A percentile compares a stretch with the other conserved stretches of the same genome.
phyloP scores from a whole-genome alignment of 495 filamentous ascomycete genomes.

The Xylaria bambusicola region DNA sequence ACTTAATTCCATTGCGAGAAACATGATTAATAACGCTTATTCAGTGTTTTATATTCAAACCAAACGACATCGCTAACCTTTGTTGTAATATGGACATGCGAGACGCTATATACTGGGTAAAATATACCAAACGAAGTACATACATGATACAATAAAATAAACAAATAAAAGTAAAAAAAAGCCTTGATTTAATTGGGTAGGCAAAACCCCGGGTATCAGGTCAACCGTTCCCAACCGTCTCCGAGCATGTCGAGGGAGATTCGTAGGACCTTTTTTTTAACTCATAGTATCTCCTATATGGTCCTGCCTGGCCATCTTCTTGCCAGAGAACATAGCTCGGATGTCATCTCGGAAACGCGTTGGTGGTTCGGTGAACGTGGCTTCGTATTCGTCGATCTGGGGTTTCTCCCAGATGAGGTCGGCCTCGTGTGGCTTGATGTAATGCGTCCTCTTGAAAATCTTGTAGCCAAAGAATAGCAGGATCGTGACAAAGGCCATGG shows the following conservation, averaged over 20 bases:
- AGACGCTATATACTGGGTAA: no score
- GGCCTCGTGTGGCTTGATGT: slow-evolving; percentile 47
- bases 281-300: slow-evolving; percentile 30
- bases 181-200: no score
- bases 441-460: slow-evolving; percentile 54
- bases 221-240: no score
- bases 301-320: slow-evolving; percentile 20
- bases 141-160: no score
- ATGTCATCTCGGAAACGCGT: slow-evolving; percentile 34
- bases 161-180: no score
- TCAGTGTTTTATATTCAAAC: no score
- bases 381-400: slow-evolving; percentile 68
- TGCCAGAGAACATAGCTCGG: slow-evolving; percentile 20
- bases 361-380: slow-evolving; percentile 24
- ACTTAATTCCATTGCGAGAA: no score
- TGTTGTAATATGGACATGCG: no score
- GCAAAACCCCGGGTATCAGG: no score
- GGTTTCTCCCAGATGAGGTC: slow-evolving; percentile 61
- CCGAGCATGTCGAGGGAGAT: background rate
- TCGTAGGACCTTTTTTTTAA: slow-evolving; percentile 11
- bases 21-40: no score
- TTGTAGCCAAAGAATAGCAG: slow-evolving; percentile 63
- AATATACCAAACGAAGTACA: no score
- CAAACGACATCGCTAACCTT: no score
- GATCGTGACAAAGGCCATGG: slow-evolving; percentile 57